phyloP scores from a whole-genome alignment of 2,329 filamentous ascomycete genomes.

The Trichophyton schoenleinii region DNA sequence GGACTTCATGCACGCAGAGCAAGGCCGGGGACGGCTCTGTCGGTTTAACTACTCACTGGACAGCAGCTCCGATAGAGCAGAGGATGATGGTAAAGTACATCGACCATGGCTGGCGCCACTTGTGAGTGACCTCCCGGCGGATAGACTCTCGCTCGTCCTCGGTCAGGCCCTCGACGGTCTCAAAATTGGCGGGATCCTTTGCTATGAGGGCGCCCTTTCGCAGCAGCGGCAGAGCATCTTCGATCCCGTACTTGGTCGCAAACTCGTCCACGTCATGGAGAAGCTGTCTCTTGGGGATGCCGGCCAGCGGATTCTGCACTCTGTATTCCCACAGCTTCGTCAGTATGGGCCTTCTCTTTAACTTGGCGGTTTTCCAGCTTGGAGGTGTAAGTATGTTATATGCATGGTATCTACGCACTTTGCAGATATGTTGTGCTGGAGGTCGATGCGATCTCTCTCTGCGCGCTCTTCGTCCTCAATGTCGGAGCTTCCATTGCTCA shows the following conservation, averaged over 20 bases:
- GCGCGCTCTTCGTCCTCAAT: conserved; percentile 15
- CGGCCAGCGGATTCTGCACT: conserved; percentile 37
- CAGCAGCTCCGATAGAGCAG: conserved; percentile 41
- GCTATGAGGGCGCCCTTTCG: conserved; percentile 40
- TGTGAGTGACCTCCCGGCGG: conserved; percentile 35
- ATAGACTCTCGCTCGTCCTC: conserved; percentile 33
- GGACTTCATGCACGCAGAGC: neutral
- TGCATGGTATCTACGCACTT: conserved; percentile 15
- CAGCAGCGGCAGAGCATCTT: conserved; percentile 31
- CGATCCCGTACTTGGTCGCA: conserved; percentile 29
- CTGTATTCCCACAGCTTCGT: conserved; percentile 16
- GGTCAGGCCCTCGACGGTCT: conserved; percentile 32
- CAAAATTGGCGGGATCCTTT: conserved; percentile 36
- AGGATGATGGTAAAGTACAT: conserved; percentile 42
- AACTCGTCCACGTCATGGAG: conserved; percentile 34
- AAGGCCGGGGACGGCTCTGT: neutral
- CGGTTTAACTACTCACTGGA: conserved; percentile 30
- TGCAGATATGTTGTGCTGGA: conserved; percentile 21
- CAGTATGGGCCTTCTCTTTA: too few species aligned
- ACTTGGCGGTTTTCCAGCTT: neutral
- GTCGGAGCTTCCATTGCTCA: neutral
- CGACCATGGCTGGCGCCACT: conserved; percentile 38
- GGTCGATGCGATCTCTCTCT: conserved; percentile 17
- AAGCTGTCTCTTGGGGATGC: conserved; percentile 27
- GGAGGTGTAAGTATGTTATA: neutral